phyloP scores from a whole-genome alignment of 768 basidiomycete genomes.

The Mrakia hoshinonis region DNA sequence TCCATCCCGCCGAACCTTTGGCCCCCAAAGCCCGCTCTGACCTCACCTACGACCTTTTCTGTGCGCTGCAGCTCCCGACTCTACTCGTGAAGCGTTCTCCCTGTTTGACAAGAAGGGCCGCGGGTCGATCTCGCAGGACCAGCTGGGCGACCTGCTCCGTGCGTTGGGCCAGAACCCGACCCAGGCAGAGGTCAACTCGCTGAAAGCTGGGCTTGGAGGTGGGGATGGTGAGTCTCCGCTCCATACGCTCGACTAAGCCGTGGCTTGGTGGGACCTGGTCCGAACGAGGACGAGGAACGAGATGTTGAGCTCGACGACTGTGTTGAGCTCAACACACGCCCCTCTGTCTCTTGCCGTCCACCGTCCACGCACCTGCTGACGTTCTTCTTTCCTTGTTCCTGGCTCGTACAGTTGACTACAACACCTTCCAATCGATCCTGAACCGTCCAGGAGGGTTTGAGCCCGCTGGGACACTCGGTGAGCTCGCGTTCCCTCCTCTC shows the following conservation, averaged over 20 bases:
- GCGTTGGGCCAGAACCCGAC: slow-evolving; percentile 99
- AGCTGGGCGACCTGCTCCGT: slow-evolving; percentile 82
- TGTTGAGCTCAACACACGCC: not conserved
- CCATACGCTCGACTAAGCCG: too few species aligned
- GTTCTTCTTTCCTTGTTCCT: not conserved
- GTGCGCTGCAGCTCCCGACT: slow-evolving; percentile 1
- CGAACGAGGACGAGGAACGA: too few species aligned
- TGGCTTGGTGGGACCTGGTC: not conserved
- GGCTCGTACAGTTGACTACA: slow-evolving; percentile 66
- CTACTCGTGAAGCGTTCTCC: slow-evolving; percentile 68
- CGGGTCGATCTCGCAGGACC: slow-evolving; percentile 76
- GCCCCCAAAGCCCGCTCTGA: not conserved
- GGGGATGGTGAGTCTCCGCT: slow-evolving; percentile 45
- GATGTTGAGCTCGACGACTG: not conserved
- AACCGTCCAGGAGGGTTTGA: slow-evolving; percentile 96
- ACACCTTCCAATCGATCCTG: slow-evolving; percentile 78
- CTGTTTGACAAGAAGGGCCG: slow-evolving; percentile 96
- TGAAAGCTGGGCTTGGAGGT: slow-evolving; percentile 61
- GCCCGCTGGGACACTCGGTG: slow-evolving; percentile 89
- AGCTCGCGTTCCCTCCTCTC: slow-evolving; percentile 33
- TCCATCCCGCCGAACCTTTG: too few species aligned
- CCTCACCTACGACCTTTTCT: not conserved
- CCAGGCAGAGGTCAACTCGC: slow-evolving; percentile 86
- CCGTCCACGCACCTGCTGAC: not conserved
- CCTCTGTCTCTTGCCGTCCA: not conserved